A percentile compares a stretch with the other conserved stretches of the same genome.
phyloP scores from a whole-genome alignment of 2,329 filamentous ascomycete genomes.

The Fusarium sp. region DNA sequence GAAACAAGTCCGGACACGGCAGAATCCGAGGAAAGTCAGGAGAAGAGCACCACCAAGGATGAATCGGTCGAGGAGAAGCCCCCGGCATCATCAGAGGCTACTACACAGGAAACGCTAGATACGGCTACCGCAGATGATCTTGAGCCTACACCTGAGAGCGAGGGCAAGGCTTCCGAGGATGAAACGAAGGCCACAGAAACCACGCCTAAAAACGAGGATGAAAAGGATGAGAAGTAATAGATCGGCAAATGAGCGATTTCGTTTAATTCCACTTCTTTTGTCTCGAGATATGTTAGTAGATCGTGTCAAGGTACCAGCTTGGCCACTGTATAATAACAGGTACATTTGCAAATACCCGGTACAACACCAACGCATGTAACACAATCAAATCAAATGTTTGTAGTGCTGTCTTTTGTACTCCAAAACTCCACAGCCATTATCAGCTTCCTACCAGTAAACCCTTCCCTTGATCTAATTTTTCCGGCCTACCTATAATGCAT shows the following conservation, averaged over 20 bases:
- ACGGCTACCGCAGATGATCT: slow-evolving; percentile 3
- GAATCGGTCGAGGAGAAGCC: slow-evolving; percentile 8
- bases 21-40: slow-evolving; percentile 34
- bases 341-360: slow-evolving; percentile 7
- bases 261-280: slow-evolving; percentile 22
- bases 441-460: background rate
- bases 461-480: slow-evolving; percentile 4
- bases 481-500: background rate
- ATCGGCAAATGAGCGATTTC: slow-evolving; percentile 8
- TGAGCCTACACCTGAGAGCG: slow-evolving; percentile 16
- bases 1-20: slow-evolving; percentile 24
- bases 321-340: slow-evolving; percentile 25
- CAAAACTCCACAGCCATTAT: slow-evolving; percentile 8
- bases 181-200: slow-evolving; percentile 8
- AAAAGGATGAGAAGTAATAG: slow-evolving; percentile 35
- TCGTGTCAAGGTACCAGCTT: slow-evolving; percentile 3
- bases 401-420: background rate
- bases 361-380: background rate
- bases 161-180: slow-evolving; percentile 26
- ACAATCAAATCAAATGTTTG: background rate
- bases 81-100: slow-evolving; percentile 10
- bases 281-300: slow-evolving; percentile 11
- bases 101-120: slow-evolving; percentile 11
- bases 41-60: slow-evolving; percentile 41
- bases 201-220: slow-evolving; percentile 15